Percentiles rank a stretch among this genome's conserved stretches.
phyloP scores from a whole-genome alignment of 139 green algal genomes.

The Picochlorum sp. region DNA sequence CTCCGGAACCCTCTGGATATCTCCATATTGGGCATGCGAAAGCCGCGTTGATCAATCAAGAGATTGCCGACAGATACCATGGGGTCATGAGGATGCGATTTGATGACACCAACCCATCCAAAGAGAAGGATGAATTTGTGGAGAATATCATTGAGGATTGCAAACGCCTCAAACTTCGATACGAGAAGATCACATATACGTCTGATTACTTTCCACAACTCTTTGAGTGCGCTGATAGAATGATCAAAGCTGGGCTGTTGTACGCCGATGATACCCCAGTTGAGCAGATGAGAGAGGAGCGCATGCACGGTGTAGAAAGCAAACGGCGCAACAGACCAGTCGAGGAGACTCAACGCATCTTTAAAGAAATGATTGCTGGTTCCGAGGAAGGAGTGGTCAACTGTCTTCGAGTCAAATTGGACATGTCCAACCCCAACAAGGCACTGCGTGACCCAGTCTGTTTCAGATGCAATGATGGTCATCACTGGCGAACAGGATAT shows the following conservation, averaged over 20 bases:
- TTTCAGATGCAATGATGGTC: slow-evolving; percentile 86
- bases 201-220: slow-evolving; percentile 81
- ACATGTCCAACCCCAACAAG: slow-evolving; percentile 72
- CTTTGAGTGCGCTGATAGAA: slow-evolving; percentile 56
- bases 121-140: slow-evolving; percentile 98
- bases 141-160: slow-evolving; percentile 93
- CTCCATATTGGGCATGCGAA: slow-evolving; percentile 97
- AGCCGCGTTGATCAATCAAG: slow-evolving; percentile 76
- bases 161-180: slow-evolving; percentile 68
- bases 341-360: slow-evolving; percentile 81
- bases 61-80: slow-evolving; percentile 88
- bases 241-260: slow-evolving; percentile 84
- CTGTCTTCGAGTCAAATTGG: slow-evolving; percentile 88
- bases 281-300: slow-evolving; percentile 85
- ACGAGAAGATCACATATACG: slow-evolving; percentile 78
- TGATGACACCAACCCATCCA: slow-evolving; percentile 98
- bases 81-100: slow-evolving; percentile 85
- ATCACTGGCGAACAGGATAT: slow-evolving; percentile 83
- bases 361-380: slow-evolving; percentile 85
- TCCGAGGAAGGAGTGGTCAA: slow-evolving; percentile 56
- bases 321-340: slow-evolving; percentile 48
- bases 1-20: slow-evolving; percentile 92
- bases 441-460: slow-evolving; percentile 89
- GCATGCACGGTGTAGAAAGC: slow-evolving; percentile 73
- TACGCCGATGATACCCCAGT: slow-evolving; percentile 94